phyloP scores from a whole-genome alignment of 306 rosid genomes.

The Quercus mongolica region DNA sequence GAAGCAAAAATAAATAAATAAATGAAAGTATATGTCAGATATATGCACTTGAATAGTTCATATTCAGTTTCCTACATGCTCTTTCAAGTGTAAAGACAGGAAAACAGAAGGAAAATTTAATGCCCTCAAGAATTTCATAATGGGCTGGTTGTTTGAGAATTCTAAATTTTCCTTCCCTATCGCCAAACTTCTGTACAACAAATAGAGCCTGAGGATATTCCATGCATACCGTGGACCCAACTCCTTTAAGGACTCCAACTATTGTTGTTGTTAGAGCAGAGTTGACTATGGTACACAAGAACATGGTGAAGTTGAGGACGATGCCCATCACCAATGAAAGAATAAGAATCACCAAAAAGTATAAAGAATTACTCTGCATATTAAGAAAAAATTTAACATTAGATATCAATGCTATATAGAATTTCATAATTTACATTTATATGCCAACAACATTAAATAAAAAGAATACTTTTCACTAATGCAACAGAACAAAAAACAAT shows the following conservation, averaged over 20 bases:
- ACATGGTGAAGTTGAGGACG: conserved; percentile 96
- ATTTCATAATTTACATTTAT: neutral
- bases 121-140: neutral
- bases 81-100: neutral
- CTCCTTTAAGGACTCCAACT: conserved; percentile 97
- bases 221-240: conserved; percentile 82
- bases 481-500: neutral
- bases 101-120: neutral
- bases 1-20: neutral
- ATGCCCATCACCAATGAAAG: conserved; percentile 91
- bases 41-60: neutral
- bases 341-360: conserved; percentile 68
- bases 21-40: neutral
- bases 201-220: conserved; percentile 8
- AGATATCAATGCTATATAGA: conserved; percentile 11
- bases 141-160: conserved; percentile 5
- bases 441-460: neutral
- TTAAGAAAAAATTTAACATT: conserved; percentile 3
- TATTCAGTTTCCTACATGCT: neutral
- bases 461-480: neutral
- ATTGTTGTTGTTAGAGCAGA: conserved; percentile 93
- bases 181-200: conserved; percentile 17
- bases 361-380: conserved; percentile 76
- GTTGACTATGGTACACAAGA: conserved; percentile 91
- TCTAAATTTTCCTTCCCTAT: neutral